Conservation (phyloP, 225 moss, liverwort and hornwort genomes). For the Anthoceros angustus region DNA sequence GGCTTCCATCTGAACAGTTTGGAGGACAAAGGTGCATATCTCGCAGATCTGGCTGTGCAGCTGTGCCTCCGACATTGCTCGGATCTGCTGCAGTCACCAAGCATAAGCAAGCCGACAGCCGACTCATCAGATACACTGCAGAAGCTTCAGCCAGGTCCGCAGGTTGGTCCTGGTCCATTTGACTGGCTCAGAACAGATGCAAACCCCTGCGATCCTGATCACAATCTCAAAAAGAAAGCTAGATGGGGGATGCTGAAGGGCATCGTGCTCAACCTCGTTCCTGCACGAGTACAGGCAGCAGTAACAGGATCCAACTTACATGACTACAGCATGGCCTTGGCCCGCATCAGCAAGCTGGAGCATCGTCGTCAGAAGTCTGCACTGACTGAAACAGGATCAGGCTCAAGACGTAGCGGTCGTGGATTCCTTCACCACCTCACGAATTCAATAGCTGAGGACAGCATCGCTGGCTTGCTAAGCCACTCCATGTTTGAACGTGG, state of each 20-base stretch:
- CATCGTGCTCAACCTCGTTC: neutral
- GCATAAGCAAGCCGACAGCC: neutral
- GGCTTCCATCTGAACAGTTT: neutral
- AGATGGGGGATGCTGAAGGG: neutral
- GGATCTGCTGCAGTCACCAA: neutral
- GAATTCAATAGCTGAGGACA: neutral
- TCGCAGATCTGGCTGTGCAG: neutral
- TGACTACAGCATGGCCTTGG: neutral
- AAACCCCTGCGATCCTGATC: neutral
- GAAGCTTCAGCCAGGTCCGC: neutral
- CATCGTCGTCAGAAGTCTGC: neutral
- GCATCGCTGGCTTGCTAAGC: neutral
- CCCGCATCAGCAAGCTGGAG: neutral
- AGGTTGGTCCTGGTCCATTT: neutral
- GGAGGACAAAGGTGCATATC: slow-evolving; percentile 2
- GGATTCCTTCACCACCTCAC: neutral
- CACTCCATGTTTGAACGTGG: neutral
- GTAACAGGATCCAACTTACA: neutral
- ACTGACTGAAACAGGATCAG: neutral
- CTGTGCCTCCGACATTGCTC: neutral
- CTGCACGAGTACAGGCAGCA: neutral
- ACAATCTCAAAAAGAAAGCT: neutral
- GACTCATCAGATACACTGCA: neutral
- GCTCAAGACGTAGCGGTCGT: neutral
- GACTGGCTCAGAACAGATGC: neutral